phyloP scores from a whole-genome alignment of 2,329 filamentous ascomycete species.

The Claviceps spartinae region DNA sequence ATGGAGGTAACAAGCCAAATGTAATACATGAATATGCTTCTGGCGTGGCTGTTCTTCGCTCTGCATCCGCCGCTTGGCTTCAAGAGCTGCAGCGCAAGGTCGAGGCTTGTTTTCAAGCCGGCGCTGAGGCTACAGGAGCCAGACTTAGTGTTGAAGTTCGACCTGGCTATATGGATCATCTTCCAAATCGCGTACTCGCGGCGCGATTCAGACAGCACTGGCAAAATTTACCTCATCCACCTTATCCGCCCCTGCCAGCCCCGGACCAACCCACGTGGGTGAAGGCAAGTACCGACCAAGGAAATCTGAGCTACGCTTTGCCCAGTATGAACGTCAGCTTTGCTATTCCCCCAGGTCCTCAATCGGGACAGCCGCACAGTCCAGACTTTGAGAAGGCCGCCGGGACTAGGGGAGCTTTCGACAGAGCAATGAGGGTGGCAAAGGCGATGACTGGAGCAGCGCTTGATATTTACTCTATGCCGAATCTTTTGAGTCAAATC shows the following conservation, averaged over 20 bases:
- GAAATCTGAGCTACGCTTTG: slow-evolving; percentile 43
- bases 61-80: slow-evolving; percentile 27
- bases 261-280: slow-evolving; percentile 15
- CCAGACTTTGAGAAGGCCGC: slow-evolving; percentile 37
- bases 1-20: slow-evolving; percentile 39
- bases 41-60: slow-evolving; percentile 31
- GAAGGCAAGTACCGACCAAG: slow-evolving; percentile 43
- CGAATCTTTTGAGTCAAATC: slow-evolving; percentile 25
- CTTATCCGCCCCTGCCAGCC: slow-evolving; percentile 20
- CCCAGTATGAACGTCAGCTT: slow-evolving; percentile 41
- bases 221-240: slow-evolving; percentile 18
- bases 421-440: slow-evolving; percentile 26
- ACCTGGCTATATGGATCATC: slow-evolving; percentile 38
- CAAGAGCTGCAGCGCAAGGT: slow-evolving; percentile 27
- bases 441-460: slow-evolving; percentile 35
- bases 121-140: slow-evolving; percentile 30
- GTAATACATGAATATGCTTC: slow-evolving; percentile 38
- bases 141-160: slow-evolving; percentile 24
- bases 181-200: slow-evolving; percentile 38
- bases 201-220: slow-evolving; percentile 30
- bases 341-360: slow-evolving; percentile 28
- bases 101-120: slow-evolving; percentile 24
- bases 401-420: slow-evolving; percentile 32
- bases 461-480: slow-evolving; percentile 30
- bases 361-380: slow-evolving; percentile 32